Base-by-base conservation (phyloP, 441 rosid genomes). In the Mallotus japonicus region DNA sequence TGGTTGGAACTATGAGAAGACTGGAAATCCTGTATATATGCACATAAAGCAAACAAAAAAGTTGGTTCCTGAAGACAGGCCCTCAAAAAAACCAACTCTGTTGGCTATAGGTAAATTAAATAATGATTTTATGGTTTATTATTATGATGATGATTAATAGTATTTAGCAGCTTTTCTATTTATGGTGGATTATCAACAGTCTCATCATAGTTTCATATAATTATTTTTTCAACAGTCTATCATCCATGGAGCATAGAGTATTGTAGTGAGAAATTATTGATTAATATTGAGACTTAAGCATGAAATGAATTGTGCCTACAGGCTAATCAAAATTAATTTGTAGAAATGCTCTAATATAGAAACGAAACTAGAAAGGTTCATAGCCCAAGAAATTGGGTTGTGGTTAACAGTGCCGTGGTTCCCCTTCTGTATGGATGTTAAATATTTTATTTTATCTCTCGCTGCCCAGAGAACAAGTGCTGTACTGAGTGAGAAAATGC, bases 1-100 rank as follows among this genome's bases (percentile, higher is more conserved):
- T 67, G 76, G 73, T 72, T 95, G 98, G 97, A 95, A 95, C 83
- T 88, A 82, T 75, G 87, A 85, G 85, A 95, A 92, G 90, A 88
- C 97, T 16, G 90, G 93, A 37, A 89, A 95, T 72, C 84, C 93
- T 3, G 97, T 95, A 49, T 95, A 95, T 83, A 70, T 92, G 84
- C 92, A 88, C 56, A 80, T 95, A n/a, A 90, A 92, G 84, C 92
- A 91, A 79, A 86, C 88, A 14, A 74, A 76, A 19, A 92, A 89
- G 85, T 46, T 78, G 84, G 84, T 80, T 77, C 84, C 95, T 0
- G 99, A 95, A 83, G 95, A 91, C 59, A 87, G 99, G 61, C 99
- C 98, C 78, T 75, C 78, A 0, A 95, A 93, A 85, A 95, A 95
- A 80, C 98, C 96, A 0, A 87, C 95, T 67, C 85, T 89, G 19